Base-by-base conservation (phyloP, 2,329 filamentous ascomycete genomes). In the Polytolypa hystricis region DNA sequence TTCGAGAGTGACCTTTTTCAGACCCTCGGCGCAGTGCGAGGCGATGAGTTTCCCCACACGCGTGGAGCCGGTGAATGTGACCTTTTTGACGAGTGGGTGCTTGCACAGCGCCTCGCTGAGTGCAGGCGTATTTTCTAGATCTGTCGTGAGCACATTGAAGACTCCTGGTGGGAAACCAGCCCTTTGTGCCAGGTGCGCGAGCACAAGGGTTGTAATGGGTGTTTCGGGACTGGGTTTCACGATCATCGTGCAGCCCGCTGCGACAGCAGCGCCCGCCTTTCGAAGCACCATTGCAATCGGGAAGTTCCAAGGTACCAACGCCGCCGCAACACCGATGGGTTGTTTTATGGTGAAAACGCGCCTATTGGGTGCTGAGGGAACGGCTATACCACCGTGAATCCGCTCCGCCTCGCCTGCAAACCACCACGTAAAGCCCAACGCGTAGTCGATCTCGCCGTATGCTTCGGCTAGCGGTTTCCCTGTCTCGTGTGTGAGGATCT, bases 251-350 rank as follows among this genome's bases (percentile, higher is more conserved):
- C 57, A 61, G 5, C 59, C 60, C 3, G 58, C 57, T 3, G 58
- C 59, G 11, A 63, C 47, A 2, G 60, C 58, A 15, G 55, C 50
- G 9, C 47, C 54, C 8, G 51, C 50, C 32, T 60, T 62, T 7
- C 56, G 45, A 20, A 55, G 47, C 45, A 84, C 75, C 80, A 84
- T 84, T 33, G 79, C 79, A 2, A 79, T 75, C 9, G 81, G 81
- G 52, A 93, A 93, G 62, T 93, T 93, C 85, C 84, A 91, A 58
- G 85, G 85, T 7, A 84, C 86, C 44, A 93, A 84, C 34, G 91
- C 65, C 2, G 80, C 84, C 51, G 80, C 84, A 10, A 93, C 84
- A 36, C 84, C 85, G 11, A 93, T 75, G 0, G 85, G 84, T 60
- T 93, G 81, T 62, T 84, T 86, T 53, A 84, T 63, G 0, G 83